Base-by-base conservation (phyloP, 176 grass and related monocot genomes). In the Avena eriantha region DNA sequence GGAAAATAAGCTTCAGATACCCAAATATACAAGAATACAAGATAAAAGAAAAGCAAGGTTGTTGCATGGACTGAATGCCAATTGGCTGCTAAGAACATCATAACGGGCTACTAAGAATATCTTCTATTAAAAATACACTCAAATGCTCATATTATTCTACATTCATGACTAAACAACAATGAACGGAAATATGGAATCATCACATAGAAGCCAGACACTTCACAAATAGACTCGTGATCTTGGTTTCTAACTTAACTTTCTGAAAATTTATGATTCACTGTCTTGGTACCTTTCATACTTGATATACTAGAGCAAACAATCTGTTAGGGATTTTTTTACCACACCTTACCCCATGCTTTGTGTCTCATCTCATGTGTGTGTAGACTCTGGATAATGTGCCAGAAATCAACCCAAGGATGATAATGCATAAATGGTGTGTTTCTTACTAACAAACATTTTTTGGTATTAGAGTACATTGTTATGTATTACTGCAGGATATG, bases 41-140 rank as follows among this genome's bases (percentile, higher is more conserved):
- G 12, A 66, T 82, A 82, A 31, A 35, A 82, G 64, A 69, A 69
- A 66, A 82, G 64, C 67, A 36, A 82, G 46, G 24, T 50, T 81
- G 43, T 31, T 65, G n/a, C 29, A 74, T 49, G 39, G 43, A 53
- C 56, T 26, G 48, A 81, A 81, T 61, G 21, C 39, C 29, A 53
- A 82, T 12, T 76, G 53, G 70, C 45, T 82, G 33, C 21, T 81
- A 87, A 69, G 83, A 51, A 8, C 56, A 12, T 47, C 46, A 8
- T 74, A 45, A 73, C 21, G 72, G 53, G 46, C 36, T 76, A 76
- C 53, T 63, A 78, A 57, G 31, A 59, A 41, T 59, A 43, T 35
- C 76, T 79, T 59, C 76, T 59, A 79, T 55, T 34, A 22, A 79
- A 54, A n/a, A 39, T 58, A 56, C 64, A 66, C 16, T 49, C 23